These are phyloP conservation scores for Chimonanthus salicifolius DNA, from an alignment of 164 flowering plant genomes.

Conservation along the genomic window DNA sequence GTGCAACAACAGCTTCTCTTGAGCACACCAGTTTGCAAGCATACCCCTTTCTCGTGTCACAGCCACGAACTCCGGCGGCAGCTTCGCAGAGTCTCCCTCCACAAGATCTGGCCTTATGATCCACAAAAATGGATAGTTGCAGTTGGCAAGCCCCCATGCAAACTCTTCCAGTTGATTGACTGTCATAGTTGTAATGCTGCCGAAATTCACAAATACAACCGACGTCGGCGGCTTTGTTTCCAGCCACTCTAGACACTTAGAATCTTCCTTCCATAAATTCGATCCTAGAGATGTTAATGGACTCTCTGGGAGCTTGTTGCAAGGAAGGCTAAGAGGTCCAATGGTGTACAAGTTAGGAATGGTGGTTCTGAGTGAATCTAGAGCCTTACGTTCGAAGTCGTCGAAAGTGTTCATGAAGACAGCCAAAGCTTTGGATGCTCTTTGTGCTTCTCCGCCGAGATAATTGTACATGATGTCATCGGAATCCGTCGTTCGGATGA, in stretches of 20 bases:
- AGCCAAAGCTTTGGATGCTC: not conserved
- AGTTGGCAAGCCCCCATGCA: no score
- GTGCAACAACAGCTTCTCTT: no score
- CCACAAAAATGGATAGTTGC: no score
- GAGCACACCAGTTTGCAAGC: no score
- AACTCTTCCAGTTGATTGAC: constrained; percentile 19
- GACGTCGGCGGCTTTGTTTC: constrained; percentile 7
- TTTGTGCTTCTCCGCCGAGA: not conserved
- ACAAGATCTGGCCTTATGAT: no score
- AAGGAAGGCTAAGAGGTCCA: constrained; percentile 13
- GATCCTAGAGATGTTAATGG: constrained; percentile 18
- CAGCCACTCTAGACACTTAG: constrained; percentile 36
- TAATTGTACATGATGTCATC: constrained; percentile 11
- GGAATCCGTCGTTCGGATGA: constrained; percentile 6
- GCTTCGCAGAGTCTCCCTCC: no score
- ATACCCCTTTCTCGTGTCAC: no score
- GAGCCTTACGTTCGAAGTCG: constrained; percentile 7
- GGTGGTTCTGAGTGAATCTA: constrained; percentile 2
- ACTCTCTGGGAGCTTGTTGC: not conserved
- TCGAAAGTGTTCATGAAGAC: constrained; percentile 14
- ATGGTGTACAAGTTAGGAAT: constrained; percentile 4
- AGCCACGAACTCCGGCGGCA: no score
- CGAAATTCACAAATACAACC: constrained; percentile 47
- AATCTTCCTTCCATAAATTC: constrained; percentile 46
- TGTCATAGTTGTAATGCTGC: constrained; percentile 37